These are phyloP conservation scores for Fusarium falciforme DNA, from an alignment of 2,329 filamentous ascomycete species.

Conservation along the genomic window DNA sequence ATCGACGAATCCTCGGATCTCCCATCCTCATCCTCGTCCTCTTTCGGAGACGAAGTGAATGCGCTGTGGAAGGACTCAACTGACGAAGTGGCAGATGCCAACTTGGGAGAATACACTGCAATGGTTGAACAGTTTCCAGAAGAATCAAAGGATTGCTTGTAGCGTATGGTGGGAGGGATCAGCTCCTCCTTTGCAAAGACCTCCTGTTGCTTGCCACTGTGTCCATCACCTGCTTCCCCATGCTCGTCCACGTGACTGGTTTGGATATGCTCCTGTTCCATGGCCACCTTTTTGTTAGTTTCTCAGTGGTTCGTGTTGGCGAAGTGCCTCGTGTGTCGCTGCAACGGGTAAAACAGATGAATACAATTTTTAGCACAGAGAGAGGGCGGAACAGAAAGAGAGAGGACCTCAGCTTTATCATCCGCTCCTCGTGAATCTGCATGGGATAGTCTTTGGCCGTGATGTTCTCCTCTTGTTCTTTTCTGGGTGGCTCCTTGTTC, in stretches of 20 bases:
- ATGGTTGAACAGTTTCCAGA: background rate
- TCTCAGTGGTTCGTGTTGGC: background rate
- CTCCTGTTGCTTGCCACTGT: background rate
- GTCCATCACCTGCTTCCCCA: background rate
- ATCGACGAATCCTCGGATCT: background rate
- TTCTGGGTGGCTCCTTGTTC: background rate
- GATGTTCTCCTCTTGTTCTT: background rate
- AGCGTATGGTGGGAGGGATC: background rate
- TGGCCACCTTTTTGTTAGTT: background rate
- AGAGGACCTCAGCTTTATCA: background rate
- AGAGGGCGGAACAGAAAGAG: background rate
- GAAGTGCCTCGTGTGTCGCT: background rate
- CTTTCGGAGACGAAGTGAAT: background rate
- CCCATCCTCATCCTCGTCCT: background rate
- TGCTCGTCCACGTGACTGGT: background rate
- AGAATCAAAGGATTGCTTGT: too few relatives aligned
- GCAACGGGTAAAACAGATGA: background rate
- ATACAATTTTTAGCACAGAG: background rate
- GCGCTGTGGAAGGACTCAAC: background rate
- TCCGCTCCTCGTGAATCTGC: background rate
- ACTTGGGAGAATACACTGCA: background rate
- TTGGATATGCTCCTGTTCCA: background rate
- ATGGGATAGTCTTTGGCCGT: background rate
- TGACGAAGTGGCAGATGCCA: background rate
- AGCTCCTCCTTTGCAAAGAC: background rate